Evolutionary conservation across 768 basidiomycete species (phyloP).

Genomic region (Candolleomyces aberdarensis): DNA sequence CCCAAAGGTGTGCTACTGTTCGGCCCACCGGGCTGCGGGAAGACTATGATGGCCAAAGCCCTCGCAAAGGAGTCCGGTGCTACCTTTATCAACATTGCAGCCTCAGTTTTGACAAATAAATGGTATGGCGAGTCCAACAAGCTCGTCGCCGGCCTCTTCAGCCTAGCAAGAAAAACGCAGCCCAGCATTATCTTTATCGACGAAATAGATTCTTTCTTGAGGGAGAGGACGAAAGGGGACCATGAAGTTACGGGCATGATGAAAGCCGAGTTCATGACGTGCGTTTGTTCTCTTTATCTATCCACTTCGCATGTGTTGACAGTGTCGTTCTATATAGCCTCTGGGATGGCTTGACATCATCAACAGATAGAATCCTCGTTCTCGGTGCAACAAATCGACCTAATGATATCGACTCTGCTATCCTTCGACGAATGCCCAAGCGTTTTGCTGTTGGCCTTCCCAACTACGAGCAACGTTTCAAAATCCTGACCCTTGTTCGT

Average conservation of each 20-base stretch:
- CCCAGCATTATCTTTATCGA: constrained; percentile 98
- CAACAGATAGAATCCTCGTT: constrained; percentile 79
- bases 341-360: constrained; percentile 92
- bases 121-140: constrained; percentile 72
- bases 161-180: constrained; percentile 88
- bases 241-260: constrained; percentile 99
- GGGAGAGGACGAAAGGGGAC: constrained; percentile 83
- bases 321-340: constrained; percentile 42
- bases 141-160: constrained; percentile 91
- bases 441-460: constrained; percentile 87
- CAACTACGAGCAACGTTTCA: constrained; percentile 69
- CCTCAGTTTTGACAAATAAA: constrained; percentile 45
- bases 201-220: constrained; percentile 94
- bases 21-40: constrained; percentile 97
- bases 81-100: constrained; percentile 77
- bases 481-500: constrained; percentile 77
- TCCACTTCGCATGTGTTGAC: neutral
- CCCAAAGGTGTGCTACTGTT: constrained; percentile 96
- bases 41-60: constrained; percentile 99
- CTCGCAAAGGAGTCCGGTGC: constrained; percentile 96
- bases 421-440: constrained; percentile 96
- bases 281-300: constrained; percentile 23
- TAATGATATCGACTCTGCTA: constrained; percentile 84
- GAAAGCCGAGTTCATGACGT: constrained; percentile 96
- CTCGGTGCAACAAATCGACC: constrained; percentile 96